A percentile compares a stretch with the other conserved stretches of the same genome.
phyloP scores from a whole-genome alignment of 768 basidiomycete genomes.

The Pisolithus tinctorius region DNA sequence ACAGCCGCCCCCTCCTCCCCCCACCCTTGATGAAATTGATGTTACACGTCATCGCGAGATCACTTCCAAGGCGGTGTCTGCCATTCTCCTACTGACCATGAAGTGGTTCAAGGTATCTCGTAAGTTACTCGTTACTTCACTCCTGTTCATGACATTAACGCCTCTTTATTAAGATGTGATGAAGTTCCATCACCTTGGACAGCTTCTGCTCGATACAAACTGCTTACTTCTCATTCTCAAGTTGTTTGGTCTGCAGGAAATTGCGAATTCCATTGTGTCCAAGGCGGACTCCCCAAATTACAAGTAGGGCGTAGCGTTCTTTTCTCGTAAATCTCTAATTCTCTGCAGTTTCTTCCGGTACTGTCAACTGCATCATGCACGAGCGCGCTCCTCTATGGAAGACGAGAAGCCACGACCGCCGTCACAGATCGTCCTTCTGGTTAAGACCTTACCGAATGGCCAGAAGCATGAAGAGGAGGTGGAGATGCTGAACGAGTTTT shows the following conservation, averaged over 20 bases:
- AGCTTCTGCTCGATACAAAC: constrained; percentile 91
- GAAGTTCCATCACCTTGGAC: constrained; percentile 98
- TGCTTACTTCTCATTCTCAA: constrained; percentile 89
- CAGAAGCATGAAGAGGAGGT: constrained; percentile 79
- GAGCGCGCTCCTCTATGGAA: constrained; percentile 50
- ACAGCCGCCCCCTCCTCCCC: constrained; percentile 56
- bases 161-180: constrained; percentile 66
- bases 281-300: constrained; percentile 84
- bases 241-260: constrained; percentile 97
- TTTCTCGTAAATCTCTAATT: constrained; percentile 4
- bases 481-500: constrained; percentile 89
- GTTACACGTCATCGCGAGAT: constrained; percentile 94
- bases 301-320: constrained; percentile 45
- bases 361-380: constrained; percentile 75
- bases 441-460: constrained; percentile 61
- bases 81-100: constrained; percentile 79
- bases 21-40: constrained; percentile 86
- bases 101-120: constrained; percentile 99
- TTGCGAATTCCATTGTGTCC: constrained; percentile 73
- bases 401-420: constrained; percentile 59
- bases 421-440: constrained; percentile 51
- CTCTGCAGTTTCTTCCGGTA: constrained; percentile 86
- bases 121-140: constrained; percentile 35
- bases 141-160: background rate
- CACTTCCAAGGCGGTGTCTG: constrained; percentile 94